phyloP scores from a whole-genome alignment of 2,329 filamentous ascomycete genomes.

The Pochonia chlamydosporia region DNA sequence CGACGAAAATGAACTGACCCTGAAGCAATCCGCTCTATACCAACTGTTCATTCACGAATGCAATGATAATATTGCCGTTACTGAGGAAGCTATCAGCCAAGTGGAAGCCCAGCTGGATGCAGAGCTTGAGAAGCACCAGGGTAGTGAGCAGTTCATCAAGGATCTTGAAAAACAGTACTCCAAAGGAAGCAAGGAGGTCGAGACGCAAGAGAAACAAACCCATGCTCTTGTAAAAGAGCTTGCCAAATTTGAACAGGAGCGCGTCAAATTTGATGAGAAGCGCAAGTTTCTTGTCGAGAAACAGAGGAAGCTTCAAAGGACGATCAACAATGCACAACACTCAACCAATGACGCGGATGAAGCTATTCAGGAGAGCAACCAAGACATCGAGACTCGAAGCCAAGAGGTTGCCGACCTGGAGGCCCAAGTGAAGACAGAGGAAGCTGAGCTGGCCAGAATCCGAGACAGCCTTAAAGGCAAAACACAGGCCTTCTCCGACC shows the following conservation, averaged over 20 bases:
- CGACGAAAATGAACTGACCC: constrained; percentile 86
- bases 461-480: constrained; percentile 89
- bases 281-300: constrained; percentile 88
- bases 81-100: constrained; percentile 83
- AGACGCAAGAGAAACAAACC: constrained; percentile 73
- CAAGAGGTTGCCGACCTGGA: constrained; percentile 74
- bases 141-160: constrained; percentile 85
- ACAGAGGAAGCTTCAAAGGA: constrained; percentile 91
- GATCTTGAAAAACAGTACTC: constrained; percentile 80
- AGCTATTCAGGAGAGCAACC: constrained; percentile 68
- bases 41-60: constrained; percentile 88
- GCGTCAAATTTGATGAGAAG: constrained; percentile 97
- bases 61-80: constrained; percentile 80
- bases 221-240: constrained; percentile 79
- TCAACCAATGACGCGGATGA: constrained; percentile 69
- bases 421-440: constrained; percentile 68
- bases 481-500: constrained; percentile 87
- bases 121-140: constrained; percentile 87
- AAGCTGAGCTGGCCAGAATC: constrained; percentile 75
- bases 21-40: constrained; percentile 88
- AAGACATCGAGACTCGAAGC: constrained; percentile 71
- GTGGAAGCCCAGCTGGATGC: constrained; percentile 81
- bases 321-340: constrained; percentile 70
- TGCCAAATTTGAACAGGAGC: constrained; percentile 90
- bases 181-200: constrained; percentile 75